phyloP scores from a whole-genome alignment of 257 asterid species.

The Buddleja alternifolia region DNA sequence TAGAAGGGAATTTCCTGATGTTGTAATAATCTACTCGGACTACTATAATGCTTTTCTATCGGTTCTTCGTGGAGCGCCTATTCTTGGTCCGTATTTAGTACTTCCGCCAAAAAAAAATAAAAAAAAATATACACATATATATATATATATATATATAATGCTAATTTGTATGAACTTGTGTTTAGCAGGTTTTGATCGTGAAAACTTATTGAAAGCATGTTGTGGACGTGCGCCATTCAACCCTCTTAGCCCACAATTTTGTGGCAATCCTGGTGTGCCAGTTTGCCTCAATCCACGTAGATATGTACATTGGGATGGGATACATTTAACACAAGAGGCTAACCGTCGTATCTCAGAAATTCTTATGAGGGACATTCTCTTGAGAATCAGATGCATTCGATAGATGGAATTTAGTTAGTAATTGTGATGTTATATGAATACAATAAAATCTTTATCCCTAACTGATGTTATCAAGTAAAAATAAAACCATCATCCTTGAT shows the following conservation, averaged over 20 bases:
- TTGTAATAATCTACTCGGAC: constrained; percentile 23
- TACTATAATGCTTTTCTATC: constrained; percentile 15
- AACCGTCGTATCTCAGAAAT: neutral
- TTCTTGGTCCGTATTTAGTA: neutral
- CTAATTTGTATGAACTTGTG: no score
- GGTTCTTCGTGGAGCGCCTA: neutral
- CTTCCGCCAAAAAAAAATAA: no score
- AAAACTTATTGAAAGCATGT: constrained; percentile 3
- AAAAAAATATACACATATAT: no score
- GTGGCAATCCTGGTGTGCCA: constrained; percentile 24
- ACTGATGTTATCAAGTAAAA: no score
- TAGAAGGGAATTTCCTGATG: constrained; percentile 17
- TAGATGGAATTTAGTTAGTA: no score
- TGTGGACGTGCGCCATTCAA: constrained; percentile 31
- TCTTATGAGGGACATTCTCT: neutral
- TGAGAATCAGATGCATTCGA: neutral
- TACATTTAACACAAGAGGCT: constrained; percentile 30
- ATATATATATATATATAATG: no score
- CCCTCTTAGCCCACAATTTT: neutral
- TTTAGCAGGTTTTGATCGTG: constrained; percentile 23
- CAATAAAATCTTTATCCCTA: no score
- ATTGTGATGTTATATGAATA: no score
- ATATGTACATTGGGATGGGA: constrained; percentile 33
- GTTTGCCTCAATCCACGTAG: constrained; percentile 12
- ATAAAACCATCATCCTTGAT: no score